These are phyloP conservation scores for Millerago galiae DNA, from an alignment of 805 yeast genomes.

Conservation along the genomic window DNA sequence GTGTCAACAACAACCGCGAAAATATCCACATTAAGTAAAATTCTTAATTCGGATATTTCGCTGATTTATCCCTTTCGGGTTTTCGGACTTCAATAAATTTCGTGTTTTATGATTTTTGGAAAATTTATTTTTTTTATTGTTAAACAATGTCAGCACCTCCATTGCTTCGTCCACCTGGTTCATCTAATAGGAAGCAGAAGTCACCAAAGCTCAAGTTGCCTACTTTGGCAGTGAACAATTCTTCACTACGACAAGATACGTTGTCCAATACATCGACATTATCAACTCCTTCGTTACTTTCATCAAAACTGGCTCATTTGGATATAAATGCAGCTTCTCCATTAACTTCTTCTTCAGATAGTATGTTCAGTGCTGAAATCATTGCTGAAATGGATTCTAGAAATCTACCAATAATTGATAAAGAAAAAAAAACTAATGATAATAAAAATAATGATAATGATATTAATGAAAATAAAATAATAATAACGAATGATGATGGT, in stretches of 20 bases:
- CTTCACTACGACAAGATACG: not conserved
- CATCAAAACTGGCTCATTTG: conserved; percentile 14
- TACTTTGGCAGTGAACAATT: conserved; percentile 19
- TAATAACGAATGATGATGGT: not conserved
- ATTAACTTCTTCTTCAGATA: conserved; percentile 25
- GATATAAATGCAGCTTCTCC: conserved; percentile 21
- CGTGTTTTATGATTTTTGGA: not conserved
- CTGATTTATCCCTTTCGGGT: not conserved
- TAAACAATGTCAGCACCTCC: conserved; percentile 32
- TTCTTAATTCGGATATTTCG: not conserved
- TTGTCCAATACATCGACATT: conserved; percentile 1
- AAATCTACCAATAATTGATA: not conserved
- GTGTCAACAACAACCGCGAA: not conserved
- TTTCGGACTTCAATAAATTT: not conserved
- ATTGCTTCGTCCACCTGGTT: conserved; percentile 37
- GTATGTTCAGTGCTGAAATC: conserved; percentile 26
- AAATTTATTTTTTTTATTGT: not conserved
- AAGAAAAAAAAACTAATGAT: not conserved
- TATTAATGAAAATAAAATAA: not conserved
- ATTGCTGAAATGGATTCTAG: conserved; percentile 21
- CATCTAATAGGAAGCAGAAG: conserved; percentile 29
- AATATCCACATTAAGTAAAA: not conserved
- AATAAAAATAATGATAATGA: not conserved
- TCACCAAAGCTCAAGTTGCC: conserved; percentile 42
- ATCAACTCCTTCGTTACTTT: conserved; percentile 15